Percentiles rank a stretch among this genome's conserved stretches.
These are phyloP conservation scores for Suillus luteus DNA, from an alignment of 768 basidiomycete genomes.

Conservation along the genomic window DNA sequence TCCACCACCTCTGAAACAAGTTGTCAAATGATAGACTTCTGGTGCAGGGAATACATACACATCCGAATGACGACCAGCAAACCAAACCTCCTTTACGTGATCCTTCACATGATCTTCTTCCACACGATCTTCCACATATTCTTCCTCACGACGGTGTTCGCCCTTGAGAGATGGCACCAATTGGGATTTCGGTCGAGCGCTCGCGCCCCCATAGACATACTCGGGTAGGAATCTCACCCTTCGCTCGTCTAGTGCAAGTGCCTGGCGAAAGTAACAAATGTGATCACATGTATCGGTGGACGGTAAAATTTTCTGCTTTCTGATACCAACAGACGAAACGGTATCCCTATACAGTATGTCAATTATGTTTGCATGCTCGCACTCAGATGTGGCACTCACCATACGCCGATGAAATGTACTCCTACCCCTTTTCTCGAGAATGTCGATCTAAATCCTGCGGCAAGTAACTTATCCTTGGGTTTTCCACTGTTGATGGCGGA, in stretches of 20 bases:
- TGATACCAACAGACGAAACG: slow-evolving; percentile 46
- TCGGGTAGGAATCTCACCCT: slow-evolving; percentile 51
- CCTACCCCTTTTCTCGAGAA: slow-evolving; percentile 37
- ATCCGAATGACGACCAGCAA: slow-evolving; percentile 42
- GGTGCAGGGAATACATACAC: slow-evolving; percentile 29
- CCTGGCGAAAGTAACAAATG: slow-evolving; percentile 47
- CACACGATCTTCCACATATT: too few species aligned
- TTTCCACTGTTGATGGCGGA: slow-evolving; percentile 27
- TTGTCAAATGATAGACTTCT: slow-evolving; percentile 9
- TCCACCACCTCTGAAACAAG: slow-evolving; percentile 27
- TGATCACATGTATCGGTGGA: slow-evolving; percentile 34
- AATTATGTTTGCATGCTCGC: background rate
- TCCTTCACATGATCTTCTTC: too few species aligned
- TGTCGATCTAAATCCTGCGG: slow-evolving; percentile 35
- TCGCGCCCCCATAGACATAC: slow-evolving; percentile 35
- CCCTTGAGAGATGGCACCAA: slow-evolving; percentile 13
- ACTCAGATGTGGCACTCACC: slow-evolving; percentile 30
- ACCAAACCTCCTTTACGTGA: slow-evolving; percentile 44
- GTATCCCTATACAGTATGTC: slow-evolving; percentile 40
- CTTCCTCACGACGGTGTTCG: slow-evolving; percentile 8
- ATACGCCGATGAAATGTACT: slow-evolving; percentile 48
- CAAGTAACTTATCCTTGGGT: slow-evolving; percentile 23
- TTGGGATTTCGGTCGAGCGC: background rate
- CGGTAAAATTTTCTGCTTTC: slow-evolving; percentile 35
- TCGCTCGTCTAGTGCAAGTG: slow-evolving; percentile 48